phyloP scores from a whole-genome alignment of 805 yeast species.

The Wickerhamiella galacta region DNA sequence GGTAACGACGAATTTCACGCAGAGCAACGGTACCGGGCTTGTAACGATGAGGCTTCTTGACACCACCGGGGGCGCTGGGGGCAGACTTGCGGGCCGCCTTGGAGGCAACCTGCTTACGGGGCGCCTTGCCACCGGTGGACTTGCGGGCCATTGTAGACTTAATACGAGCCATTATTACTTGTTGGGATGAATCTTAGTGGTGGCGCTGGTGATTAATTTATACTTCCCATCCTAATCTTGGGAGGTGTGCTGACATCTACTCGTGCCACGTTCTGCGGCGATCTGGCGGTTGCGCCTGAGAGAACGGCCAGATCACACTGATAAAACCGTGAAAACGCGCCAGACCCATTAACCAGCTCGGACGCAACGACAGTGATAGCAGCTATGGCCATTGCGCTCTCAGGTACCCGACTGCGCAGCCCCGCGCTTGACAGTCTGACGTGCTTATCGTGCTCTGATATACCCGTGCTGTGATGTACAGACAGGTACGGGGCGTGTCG shows the following conservation, averaged over 20 bases:
- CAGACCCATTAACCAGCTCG: too few species aligned
- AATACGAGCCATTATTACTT: conserved; percentile 16
- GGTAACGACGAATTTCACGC: conserved; percentile 85
- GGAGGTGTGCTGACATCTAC: background rate
- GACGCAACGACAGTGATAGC: too few species aligned
- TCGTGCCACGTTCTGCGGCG: background rate
- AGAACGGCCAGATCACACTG: background rate
- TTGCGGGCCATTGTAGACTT: conserved; percentile 40
- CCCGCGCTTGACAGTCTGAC: too few species aligned
- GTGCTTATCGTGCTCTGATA: too few species aligned
- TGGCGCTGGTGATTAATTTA: conserved; percentile 1
- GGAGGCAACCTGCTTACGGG: conserved; percentile 82
- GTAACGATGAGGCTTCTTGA: conserved; percentile 84
- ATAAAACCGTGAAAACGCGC: too few species aligned
- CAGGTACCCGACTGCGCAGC: too few species aligned
- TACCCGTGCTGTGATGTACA: too few species aligned
- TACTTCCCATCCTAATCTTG: background rate
- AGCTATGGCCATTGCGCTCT: too few species aligned
- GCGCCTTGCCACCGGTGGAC: conserved; percentile 85
- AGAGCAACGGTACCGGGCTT: conserved; percentile 92
- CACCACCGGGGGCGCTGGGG: conserved; percentile 67
- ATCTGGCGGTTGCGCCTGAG: background rate
- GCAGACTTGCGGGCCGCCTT: conserved; percentile 86
- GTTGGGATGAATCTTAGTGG: background rate
- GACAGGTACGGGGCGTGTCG: too few species aligned